Evolutionary conservation across 2,329 filamentous ascomycete species (phyloP), one percentile per base, ranked within the genome.

Genomic region (Bisporella sp.): DNA sequence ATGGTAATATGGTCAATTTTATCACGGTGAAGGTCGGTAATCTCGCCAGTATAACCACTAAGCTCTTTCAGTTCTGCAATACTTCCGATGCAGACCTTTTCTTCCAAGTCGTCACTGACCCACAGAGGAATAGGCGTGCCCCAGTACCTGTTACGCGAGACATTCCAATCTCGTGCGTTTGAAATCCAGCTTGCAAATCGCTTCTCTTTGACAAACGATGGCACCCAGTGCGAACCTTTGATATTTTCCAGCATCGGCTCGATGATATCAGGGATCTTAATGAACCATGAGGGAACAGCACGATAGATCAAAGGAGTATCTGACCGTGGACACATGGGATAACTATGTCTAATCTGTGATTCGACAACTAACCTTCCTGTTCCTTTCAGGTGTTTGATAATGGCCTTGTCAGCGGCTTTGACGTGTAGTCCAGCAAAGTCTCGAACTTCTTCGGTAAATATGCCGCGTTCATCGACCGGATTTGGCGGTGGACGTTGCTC

Each of bases 1-100:
- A 97, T 96, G 42, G 90, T 96, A 67, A 97, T 95, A 59, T 89
- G 76, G 64, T 97, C 92, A 56, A 97, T 85, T 68, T 92, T 92
- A 69, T 96, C 89, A 47, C 91, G 85, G 68, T 97, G 92, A 32
- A 97, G 77, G 63, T 97, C 91, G 9, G 78, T 84, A 49, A 97
- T 73, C 42, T 92, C 86, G 43, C 88, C 90, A 61, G 85, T 73
- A 63, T 86, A 92, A n/a, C 91, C 91, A 64, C 88, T 95, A 40
- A 96, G 73, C 66, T 89, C 74, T 68, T 85, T 89, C 57, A 97
- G 75, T 69, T 96, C 91, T 49, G 83, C 80, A 21, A 93, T 78
- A 59, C 90, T 95, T 48, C 91, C 89, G 49, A 96, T 71, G 62
- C 90, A 95, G 31, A 97, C 79, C 54, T 87, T 75, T 69, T 97